Evolutionary conservation across 129 eudicot species (phyloP).

Genomic region (Centrapalus pauciflorus): DNA sequence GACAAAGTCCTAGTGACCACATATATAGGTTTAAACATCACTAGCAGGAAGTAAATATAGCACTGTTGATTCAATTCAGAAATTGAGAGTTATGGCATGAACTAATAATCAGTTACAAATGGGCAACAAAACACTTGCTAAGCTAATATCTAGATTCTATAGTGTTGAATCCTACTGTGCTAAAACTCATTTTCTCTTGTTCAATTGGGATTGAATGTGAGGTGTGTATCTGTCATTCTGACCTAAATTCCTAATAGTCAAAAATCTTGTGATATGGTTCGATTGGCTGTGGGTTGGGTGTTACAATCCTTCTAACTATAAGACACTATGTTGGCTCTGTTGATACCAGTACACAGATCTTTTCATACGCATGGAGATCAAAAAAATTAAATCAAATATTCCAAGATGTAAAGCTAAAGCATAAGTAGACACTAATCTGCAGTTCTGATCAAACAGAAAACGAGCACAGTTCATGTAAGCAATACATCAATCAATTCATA

Average conservation of each 20-base stretch:
- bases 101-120: background rate
- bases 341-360: background rate
- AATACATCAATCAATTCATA: background rate
- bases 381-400: background rate
- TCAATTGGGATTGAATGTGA: background rate
- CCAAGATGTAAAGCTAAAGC: background rate
- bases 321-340: background rate
- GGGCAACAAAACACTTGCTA: background rate
- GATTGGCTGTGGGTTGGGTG: background rate
- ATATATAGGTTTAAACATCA: background rate
- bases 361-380: background rate
- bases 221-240: no score
- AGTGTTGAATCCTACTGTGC: background rate
- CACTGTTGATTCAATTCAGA: background rate
- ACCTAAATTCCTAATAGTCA: background rate
- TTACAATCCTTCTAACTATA: background rate
- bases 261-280: background rate
- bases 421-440: background rate
- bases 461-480: background rate
- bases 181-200: constrained; percentile 1
- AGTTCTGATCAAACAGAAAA: background rate
- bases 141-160: background rate
- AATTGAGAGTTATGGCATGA: background rate
- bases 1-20: background rate
- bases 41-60: background rate